Evolutionary conservation across 345 rosid species (phyloP).

Genomic region (Bruguiera sexangula): DNA sequence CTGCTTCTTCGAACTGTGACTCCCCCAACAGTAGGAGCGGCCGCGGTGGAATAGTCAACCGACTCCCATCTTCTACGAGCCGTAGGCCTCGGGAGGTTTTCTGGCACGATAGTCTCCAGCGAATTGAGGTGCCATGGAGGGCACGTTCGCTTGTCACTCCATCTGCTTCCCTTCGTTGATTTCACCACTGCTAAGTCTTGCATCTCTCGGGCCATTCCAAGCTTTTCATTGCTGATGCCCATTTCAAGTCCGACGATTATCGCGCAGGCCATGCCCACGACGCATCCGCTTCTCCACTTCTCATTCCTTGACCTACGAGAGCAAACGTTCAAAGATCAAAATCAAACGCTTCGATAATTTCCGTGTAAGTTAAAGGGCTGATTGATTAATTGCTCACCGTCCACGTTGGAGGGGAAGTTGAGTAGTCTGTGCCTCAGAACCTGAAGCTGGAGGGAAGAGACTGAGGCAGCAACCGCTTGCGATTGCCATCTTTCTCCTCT

Average conservation of each 20-base stretch:
- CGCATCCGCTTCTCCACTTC: conserved; percentile 30
- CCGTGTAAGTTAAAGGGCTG: neutral
- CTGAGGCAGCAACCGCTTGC: conserved; percentile 44
- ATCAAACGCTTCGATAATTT: neutral
- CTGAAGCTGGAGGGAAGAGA: conserved; percentile 27
- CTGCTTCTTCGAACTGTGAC: neutral
- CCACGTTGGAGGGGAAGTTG: neutral
- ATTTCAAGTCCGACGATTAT: conserved; percentile 29
- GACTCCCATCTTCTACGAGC: conserved; percentile 25
- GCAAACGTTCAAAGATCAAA: neutral
- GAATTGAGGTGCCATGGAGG: conserved; percentile 38
- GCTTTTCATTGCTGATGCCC: neutral
- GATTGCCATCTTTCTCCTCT: conserved; percentile 32
- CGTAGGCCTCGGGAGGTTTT: conserved; percentile 40
- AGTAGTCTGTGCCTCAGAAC: conserved; percentile 1
- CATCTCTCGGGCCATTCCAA: conserved; percentile 1
- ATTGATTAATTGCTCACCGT: neutral
- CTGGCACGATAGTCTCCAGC: conserved; percentile 38
- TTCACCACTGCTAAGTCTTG: neutral
- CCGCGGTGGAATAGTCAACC: conserved; percentile 5
- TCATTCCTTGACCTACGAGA: conserved; percentile 17
- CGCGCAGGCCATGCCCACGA: conserved; percentile 29
- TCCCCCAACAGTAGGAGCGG: conserved; percentile 1
- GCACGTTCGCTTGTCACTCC: conserved; percentile 39
- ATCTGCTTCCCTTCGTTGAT: conserved; percentile 7